Evolutionary conservation across 345 rosid species (phyloP), one percentile per base, ranked within the genome.

Genomic region (Jatropha curcas): DNA sequence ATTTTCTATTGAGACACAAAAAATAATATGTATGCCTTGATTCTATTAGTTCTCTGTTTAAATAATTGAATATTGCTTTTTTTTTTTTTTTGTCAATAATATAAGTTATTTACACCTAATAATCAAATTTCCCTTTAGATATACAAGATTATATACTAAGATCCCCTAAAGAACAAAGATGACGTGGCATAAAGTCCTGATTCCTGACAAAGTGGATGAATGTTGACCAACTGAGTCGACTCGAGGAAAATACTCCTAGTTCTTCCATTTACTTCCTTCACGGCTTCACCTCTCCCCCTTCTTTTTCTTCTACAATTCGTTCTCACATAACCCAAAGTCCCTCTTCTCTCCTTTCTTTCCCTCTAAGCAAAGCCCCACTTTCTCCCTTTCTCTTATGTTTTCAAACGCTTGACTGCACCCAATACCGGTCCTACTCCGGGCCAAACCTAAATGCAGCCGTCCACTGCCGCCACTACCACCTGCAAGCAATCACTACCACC

Each of bases 361-460:
- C 41, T 20, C 6, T 25, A 64, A 30, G 9, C 39, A 41, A 24
- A 35, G 43, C 46, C 27, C 35, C 30, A 41, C 30, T 20, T 19
- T 51, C 68, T 8, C 30, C 73, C 37, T n/a, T 70, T 28, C 34
- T 70, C 28, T 55, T 48, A 45, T 66, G 69, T 7, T 14, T 79
- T 68, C 56, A 28, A 8, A 20, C 25, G 1, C 41, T 41, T 37
- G 16, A 74, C 60, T 70, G 59, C 37, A 30, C 20, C 48, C 61
- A 22, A 20, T 58, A 25, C 60, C 50, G 57, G 62, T 48, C 65
- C 65, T 59, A 43, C 8, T 60, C 71, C 70, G 60, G 70, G 22
- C 62, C 76, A 51, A 52, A 64, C 74, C 56, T 25, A 58, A 77
- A 88, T 87, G 94, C 85, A 82, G 77, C 76, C 80, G 69, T 39